Evolutionary conservation across 2,329 filamentous ascomycete species (phyloP), one percentile per base, ranked within the genome.

Genomic region (Arthroderma uncinatum): DNA sequence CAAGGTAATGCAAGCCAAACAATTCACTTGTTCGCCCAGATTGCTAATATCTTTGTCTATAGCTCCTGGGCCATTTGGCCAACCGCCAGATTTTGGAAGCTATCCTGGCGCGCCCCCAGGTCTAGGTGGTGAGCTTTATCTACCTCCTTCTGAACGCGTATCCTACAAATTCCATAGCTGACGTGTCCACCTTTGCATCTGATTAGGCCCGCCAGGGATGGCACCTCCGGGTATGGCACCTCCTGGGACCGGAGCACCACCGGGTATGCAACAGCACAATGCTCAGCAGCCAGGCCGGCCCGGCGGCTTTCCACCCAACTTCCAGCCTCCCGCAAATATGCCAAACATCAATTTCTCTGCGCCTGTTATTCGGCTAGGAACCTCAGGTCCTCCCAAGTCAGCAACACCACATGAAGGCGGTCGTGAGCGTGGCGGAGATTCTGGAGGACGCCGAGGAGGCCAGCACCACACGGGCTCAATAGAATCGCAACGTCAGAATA

Each of bases 291-390:
- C 87, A 75, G 87, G 85, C 76, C 84, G 87, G 77, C 87, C 87
- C 70, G 87, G 82, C 71, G 84, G 83, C 67, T 84, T 95, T 62
- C 89, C 89, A 61, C 77, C 84, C 59, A 89, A 84, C 72, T 96
- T 95, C 74, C 88, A 94, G 76, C 83, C 89, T 53, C 91, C 92
- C 8, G 78, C 87, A 54, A 95, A 93, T 69, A 88, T 96, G 80
- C 90, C 92, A 54, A 94, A 95, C 71, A 95, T 98, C 78, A 96
- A 98, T 76, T 95, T 97, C 77, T 95, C 88, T 67, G 93, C 93
- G 36, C 91, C 92, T 57, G 90, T 97, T 59, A 97, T 98, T 68
- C 87, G 93, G 57, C 81, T 98, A 48, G 93, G 92, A 42, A 92
- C 90, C 1, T 81, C 85, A 2, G 81, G 75, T 19, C 72, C 83